Base-by-base conservation (phyloP, 2,329 filamentous ascomycete species). In the Pestalotiopsis sp. region DNA sequence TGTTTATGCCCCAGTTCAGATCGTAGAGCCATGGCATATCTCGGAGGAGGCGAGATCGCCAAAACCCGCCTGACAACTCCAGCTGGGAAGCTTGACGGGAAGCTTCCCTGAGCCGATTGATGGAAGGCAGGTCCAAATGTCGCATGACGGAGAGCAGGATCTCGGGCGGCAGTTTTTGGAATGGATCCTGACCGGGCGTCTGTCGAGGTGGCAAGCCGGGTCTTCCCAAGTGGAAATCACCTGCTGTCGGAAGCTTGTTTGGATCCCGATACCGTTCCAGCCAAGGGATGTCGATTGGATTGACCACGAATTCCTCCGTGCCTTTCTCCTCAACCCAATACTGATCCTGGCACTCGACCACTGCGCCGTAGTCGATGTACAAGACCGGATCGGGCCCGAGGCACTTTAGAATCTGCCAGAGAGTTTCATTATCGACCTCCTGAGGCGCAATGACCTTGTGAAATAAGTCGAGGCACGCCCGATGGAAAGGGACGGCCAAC, bases 21-120 rank as follows among this genome's bases (percentile, higher is more conserved):
- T 62, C 59, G 31, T 31, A 62, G 17, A 62, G 59, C 59, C 59
- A 62, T 13, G 59, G 59, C 59, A 62, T 62, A 23, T 62, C 59
- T 39, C 23, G 27, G 11, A 38, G 38, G 23, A 62, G 59, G 27
- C 59, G 59, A 62, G 23, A 23, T n/a, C 31, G 38, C 59, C 59
- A 62, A 20, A n/a, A 62, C 17, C 23, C 14, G n/a, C 17, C 20
- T 2, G 23, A 25, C 27, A 62, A 23, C 11, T 41, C 59, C 23
- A 62, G 14, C 13, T 39, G 59, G 11, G 59, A 14, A n/a, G 36
- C 36, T 12, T 36, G 36, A 20, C 59, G 59, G 5, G 36, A 36
- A 20, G 59, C 27, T 6, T 13, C 59, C 17, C 36, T 36, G 31
- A 62, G 23, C 4, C n/a, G 59, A 14, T 39, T 36, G 59, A 62